Percentiles rank a stretch among this genome's conserved stretches.
Conservation (phyloP, 164 flowering plant genomes). For the Nymphaea thermarum region DNA sequence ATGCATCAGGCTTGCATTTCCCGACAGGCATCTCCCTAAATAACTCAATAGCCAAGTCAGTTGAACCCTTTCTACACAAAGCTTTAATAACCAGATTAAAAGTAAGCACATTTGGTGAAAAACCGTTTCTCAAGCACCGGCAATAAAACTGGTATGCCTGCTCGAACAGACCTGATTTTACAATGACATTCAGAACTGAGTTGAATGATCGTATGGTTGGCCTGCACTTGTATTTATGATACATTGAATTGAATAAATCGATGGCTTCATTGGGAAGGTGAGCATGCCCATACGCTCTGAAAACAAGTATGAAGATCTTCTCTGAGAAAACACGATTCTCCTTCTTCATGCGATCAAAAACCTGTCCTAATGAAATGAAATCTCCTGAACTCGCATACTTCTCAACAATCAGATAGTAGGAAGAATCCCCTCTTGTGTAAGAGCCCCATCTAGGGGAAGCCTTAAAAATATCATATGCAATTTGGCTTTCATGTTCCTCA, state of each 20-base stretch:
- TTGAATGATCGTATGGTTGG: slow-evolving; percentile 62
- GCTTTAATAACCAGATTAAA: slow-evolving; percentile 70
- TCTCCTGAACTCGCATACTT: slow-evolving; percentile 43
- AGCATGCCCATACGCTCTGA: slow-evolving; percentile 67
- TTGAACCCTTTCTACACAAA: slow-evolving; percentile 48
- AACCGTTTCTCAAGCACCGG: slow-evolving; percentile 13
- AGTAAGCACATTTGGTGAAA: slow-evolving; percentile 43
- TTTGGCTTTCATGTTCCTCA: slow-evolving; percentile 9
- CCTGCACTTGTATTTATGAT: slow-evolving; percentile 43
- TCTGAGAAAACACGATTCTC: slow-evolving; percentile 49
- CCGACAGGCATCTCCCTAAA: slow-evolving; percentile 58
- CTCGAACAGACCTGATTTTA: slow-evolving; percentile 33
- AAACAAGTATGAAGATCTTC: slow-evolving; percentile 38
- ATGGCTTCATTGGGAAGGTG: slow-evolving; percentile 51
- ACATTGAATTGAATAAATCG: slow-evolving; percentile 56
- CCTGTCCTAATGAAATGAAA: slow-evolving; percentile 36
- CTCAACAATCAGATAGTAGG: slow-evolving; percentile 44
- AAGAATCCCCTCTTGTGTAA: slow-evolving; percentile 58
- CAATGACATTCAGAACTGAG: slow-evolving; percentile 66
- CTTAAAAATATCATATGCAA: slow-evolving; percentile 29
- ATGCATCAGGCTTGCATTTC: slow-evolving; percentile 53
- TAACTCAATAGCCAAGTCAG: slow-evolving; percentile 48
- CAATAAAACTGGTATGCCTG: slow-evolving; percentile 41
- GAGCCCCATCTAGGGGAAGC: slow-evolving; percentile 42
- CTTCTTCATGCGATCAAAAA: slow-evolving; percentile 45